A percentile compares a stretch with the other conserved stretches of the same genome.
These are phyloP conservation scores for Acacia crassicarpa DNA, from an alignment of 306 rosid species.

Conservation along the genomic window DNA sequence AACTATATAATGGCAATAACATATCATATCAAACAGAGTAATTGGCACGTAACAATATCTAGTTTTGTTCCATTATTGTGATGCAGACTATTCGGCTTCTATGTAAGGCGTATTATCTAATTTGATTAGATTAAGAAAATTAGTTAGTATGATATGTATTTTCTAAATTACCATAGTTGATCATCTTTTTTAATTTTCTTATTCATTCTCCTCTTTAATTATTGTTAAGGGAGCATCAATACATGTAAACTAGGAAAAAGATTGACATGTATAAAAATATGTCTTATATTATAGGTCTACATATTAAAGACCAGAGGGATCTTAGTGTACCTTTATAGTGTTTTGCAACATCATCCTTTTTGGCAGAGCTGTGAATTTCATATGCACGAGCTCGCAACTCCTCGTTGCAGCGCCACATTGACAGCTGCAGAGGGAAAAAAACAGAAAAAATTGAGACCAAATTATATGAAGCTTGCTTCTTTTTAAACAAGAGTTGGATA, in stretches of 20 bases:
- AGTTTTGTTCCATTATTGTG: neutral
- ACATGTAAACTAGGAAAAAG: no score
- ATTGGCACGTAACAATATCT: neutral
- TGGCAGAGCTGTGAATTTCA: constrained; percentile 63
- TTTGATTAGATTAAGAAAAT: no score
- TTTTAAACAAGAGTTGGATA: neutral
- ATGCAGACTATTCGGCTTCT: neutral
- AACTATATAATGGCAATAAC: neutral
- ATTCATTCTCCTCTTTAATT: no score
- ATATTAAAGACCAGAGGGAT: no score
- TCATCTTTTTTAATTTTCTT: no score
- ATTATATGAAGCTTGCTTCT: neutral
- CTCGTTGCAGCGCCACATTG: constrained; percentile 97
- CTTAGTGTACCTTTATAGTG: constrained; percentile 69
- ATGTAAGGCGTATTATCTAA: no score
- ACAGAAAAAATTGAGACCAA: no score
- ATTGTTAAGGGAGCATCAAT: no score
- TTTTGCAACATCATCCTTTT: constrained; percentile 72
- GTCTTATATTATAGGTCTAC: no score
- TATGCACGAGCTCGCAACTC: constrained; percentile 83
- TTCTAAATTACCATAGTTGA: no score
- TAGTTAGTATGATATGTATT: no score
- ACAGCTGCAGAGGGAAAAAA: constrained; percentile 46
- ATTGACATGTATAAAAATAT: no score
- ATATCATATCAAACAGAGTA: neutral